Conservation (phyloP, 1,139 yeast species). For the Diutina pseudorugosa region DNA sequence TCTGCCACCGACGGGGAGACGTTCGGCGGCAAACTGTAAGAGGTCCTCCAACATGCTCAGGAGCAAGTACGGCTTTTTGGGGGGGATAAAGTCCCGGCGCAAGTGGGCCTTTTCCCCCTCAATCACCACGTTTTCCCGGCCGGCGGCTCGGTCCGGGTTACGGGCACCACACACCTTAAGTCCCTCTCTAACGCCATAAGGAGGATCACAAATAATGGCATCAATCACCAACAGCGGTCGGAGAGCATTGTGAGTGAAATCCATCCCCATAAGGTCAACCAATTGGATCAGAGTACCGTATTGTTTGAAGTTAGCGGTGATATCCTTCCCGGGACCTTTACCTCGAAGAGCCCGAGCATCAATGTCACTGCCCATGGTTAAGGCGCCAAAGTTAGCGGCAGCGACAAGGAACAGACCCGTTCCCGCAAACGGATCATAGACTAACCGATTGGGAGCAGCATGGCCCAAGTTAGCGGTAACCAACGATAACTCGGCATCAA, state of each 20-base stretch:
- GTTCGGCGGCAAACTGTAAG: slow-evolving; percentile 54
- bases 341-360: slow-evolving; percentile 81
- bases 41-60: slow-evolving; percentile 68
- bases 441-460: slow-evolving; percentile 48
- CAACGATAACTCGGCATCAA: slow-evolving; percentile 79
- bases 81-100: slow-evolving; percentile 77
- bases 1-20: slow-evolving; percentile 66
- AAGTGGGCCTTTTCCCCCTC: slow-evolving; percentile 73
- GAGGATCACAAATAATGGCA: slow-evolving; percentile 90
- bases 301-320: slow-evolving; percentile 60
- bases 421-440: slow-evolving; percentile 94
- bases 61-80: slow-evolving; percentile 82
- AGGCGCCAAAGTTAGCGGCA: slow-evolving; percentile 76
- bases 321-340: slow-evolving; percentile 36
- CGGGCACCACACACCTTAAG: slow-evolving; percentile 84
- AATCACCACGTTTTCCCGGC: slow-evolving; percentile 57
- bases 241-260: slow-evolving; percentile 83
- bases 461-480: slow-evolving; percentile 83
- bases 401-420: slow-evolving; percentile 92
- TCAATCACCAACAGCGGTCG: slow-evolving; percentile 54
- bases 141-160: slow-evolving; percentile 41
- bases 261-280: slow-evolving; percentile 80
- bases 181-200: slow-evolving; percentile 96
- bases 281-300: slow-evolving; percentile 48
- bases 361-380: slow-evolving; percentile 80